phyloP scores from a whole-genome alignment of 2,329 filamentous ascomycete species.

The Fusarium protoensiforme region DNA sequence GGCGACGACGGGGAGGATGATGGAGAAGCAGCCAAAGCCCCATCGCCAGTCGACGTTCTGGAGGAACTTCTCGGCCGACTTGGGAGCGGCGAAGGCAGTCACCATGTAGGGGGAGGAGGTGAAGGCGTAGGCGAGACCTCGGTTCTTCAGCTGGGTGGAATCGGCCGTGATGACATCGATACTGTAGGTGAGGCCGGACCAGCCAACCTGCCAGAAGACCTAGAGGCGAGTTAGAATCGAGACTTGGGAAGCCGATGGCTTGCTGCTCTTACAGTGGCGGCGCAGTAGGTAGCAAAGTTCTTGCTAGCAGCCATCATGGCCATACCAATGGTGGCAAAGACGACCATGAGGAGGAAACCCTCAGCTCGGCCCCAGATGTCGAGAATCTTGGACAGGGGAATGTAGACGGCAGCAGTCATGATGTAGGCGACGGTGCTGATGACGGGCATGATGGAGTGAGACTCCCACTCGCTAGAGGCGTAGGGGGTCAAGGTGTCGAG shows the following conservation, averaged over 20 bases:
- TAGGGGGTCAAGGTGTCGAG: constrained; percentile 55
- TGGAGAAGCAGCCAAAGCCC: constrained; percentile 70
- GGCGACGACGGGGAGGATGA: constrained; percentile 70
- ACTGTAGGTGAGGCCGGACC: constrained; percentile 69
- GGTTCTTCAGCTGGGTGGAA: constrained; percentile 58
- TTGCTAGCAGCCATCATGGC: constrained; percentile 71
- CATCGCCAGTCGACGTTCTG: constrained; percentile 38
- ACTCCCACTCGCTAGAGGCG: constrained; percentile 62
- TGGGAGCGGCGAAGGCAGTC: constrained; percentile 52
- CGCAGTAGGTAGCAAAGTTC: constrained; percentile 56
- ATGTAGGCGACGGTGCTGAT: constrained; percentile 64
- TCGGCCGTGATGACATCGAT: constrained; percentile 75
- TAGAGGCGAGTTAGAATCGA: constrained; percentile 16
- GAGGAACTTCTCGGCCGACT: constrained; percentile 40
- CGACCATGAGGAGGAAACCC: constrained; percentile 65
- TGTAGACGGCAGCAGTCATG: constrained; percentile 69
- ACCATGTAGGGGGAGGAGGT: constrained; percentile 59
- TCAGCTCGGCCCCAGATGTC: constrained; percentile 73
- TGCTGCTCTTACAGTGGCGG: constrained; percentile 54
- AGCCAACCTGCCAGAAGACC: constrained; percentile 72
- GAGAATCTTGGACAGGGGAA: constrained; percentile 70
- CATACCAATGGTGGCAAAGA: constrained; percentile 61
- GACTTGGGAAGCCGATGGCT: not conserved
- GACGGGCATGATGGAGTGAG: constrained; percentile 64
- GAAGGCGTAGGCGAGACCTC: constrained; percentile 53